Conservation (phyloP, 1,284 basidiomycete species). For the Sphagnurus paluster region DNA sequence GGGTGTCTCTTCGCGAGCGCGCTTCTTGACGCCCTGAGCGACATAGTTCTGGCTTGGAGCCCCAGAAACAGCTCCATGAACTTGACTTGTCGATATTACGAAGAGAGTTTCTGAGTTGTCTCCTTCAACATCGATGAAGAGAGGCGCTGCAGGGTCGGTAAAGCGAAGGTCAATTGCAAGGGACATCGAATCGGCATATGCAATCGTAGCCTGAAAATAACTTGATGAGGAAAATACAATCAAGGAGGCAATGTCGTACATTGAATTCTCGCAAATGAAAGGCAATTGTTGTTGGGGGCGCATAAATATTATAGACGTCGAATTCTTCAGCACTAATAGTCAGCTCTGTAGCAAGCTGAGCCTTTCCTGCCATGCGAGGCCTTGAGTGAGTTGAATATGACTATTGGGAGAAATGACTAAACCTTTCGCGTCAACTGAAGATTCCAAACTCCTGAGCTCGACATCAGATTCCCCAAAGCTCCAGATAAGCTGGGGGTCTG, state of each 20-base stretch:
- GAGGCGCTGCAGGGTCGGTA: constrained; percentile 66
- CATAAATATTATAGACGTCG: constrained; percentile 66
- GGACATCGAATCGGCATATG: constrained; percentile 70
- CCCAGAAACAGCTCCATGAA: constrained; percentile 38
- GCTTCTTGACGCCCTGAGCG: constrained; percentile 35
- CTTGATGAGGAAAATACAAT: neutral
- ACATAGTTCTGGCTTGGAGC: constrained; percentile 25
- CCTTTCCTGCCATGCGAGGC: constrained; percentile 43
- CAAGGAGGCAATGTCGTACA: constrained; percentile 37
- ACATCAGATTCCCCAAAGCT: constrained; percentile 67
- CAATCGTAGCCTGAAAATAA: constrained; percentile 62
- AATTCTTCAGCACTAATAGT: constrained; percentile 75
- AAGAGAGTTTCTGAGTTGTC: constrained; percentile 65
- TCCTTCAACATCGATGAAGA: constrained; percentile 72
- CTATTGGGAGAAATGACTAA: constrained; percentile 7
- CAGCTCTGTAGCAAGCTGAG: constrained; percentile 70
- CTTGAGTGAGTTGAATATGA: constrained; percentile 3
- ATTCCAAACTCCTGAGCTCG: constrained; percentile 65
- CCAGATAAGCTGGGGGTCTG: constrained; percentile 78
- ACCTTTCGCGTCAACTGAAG: constrained; percentile 67
- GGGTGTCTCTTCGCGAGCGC: constrained; percentile 43
- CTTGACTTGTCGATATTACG: constrained; percentile 72
- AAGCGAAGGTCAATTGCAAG: constrained; percentile 68
- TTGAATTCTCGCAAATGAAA: constrained; percentile 84
- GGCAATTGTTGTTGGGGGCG: constrained; percentile 61